These are phyloP conservation scores for Piloderma croceum DNA, from an alignment of 768 basidiomycete genomes.

Conservation along the genomic window DNA sequence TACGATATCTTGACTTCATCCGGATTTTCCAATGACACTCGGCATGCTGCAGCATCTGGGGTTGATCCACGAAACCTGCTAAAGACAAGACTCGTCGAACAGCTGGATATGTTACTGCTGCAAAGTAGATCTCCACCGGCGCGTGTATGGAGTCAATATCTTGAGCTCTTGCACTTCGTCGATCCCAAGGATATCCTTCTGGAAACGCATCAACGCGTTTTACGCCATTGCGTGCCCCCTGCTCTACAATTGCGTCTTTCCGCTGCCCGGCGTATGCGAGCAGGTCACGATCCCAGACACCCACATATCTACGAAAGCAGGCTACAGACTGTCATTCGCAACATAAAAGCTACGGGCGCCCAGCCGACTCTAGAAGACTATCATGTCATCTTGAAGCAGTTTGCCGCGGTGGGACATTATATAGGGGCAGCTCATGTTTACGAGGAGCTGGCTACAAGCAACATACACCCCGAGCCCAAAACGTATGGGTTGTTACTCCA, in stretches of 20 bases:
- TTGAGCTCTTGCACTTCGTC: constrained; percentile 45
- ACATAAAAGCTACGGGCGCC: constrained; percentile 55
- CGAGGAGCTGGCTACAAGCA: constrained; percentile 45
- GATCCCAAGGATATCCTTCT: constrained; percentile 51
- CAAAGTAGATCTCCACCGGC: too few relatives aligned
- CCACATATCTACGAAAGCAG: constrained; percentile 62
- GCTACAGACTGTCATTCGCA: constrained; percentile 60
- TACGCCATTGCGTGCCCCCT: constrained; percentile 58
- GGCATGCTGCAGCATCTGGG: too few relatives aligned
- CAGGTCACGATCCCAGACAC: constrained; percentile 28
- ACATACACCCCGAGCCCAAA: constrained; percentile 42
- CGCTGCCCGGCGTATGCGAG: constrained; percentile 36
- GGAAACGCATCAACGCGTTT: constrained; percentile 61
- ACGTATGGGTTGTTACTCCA: constrained; percentile 64
- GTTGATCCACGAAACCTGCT: too few relatives aligned
- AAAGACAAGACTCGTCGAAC: too few relatives aligned
- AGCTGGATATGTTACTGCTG: too few relatives aligned
- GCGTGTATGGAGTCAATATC: constrained; percentile 62
- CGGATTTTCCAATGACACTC: too few relatives aligned
- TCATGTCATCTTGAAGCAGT: constrained; percentile 68
- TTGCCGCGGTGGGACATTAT: constrained; percentile 70
- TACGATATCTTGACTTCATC: too few relatives aligned
- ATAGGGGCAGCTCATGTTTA: constrained; percentile 56
- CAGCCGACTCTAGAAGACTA: constrained; percentile 57
- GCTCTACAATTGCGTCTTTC: constrained; percentile 39